These are phyloP conservation scores for Flaveria bidentis DNA, from an alignment of 129 eudicot species.

Conservation along the genomic window DNA sequence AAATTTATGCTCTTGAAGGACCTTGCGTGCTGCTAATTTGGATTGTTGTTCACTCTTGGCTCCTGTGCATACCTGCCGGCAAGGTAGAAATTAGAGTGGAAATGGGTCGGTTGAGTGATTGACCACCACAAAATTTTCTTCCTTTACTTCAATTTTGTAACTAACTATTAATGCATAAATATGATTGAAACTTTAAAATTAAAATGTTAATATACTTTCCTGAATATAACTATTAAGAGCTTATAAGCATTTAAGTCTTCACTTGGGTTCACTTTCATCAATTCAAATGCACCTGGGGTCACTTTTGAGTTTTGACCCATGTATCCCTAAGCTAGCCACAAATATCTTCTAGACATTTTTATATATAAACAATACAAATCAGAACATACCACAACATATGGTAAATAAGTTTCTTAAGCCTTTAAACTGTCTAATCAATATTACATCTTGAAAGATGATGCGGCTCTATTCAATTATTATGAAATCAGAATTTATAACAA, in stretches of 20 bases:
- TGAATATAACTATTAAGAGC: neutral
- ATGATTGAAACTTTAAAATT: neutral
- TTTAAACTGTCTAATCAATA: neutral
- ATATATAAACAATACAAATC: neutral
- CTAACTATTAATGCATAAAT: neutral
- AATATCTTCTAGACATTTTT: no score
- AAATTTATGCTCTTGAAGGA: slow-evolving; percentile 26
- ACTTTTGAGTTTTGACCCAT: neutral
- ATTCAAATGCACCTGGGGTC: neutral
- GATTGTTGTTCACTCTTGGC: slow-evolving; percentile 97
- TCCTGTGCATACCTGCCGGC: slow-evolving; percentile 83
- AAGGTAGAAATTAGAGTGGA: neutral
- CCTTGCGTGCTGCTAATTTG: slow-evolving; percentile 87
- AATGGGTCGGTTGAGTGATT: neutral
- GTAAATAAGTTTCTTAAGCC: neutral
- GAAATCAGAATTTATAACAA: neutral
- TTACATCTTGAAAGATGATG: neutral
- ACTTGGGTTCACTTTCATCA: neutral
- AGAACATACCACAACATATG: neutral
- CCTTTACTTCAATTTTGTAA: neutral
- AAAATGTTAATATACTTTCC: slow-evolving; percentile 1
- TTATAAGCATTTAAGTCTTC: neutral
- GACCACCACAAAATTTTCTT: neutral
- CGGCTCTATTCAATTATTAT: neutral
- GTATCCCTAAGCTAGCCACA: neutral